These are phyloP conservation scores for Trichoderma arundinaceum DNA, from an alignment of 2,329 filamentous ascomycete species.

Conservation along the genomic window DNA sequence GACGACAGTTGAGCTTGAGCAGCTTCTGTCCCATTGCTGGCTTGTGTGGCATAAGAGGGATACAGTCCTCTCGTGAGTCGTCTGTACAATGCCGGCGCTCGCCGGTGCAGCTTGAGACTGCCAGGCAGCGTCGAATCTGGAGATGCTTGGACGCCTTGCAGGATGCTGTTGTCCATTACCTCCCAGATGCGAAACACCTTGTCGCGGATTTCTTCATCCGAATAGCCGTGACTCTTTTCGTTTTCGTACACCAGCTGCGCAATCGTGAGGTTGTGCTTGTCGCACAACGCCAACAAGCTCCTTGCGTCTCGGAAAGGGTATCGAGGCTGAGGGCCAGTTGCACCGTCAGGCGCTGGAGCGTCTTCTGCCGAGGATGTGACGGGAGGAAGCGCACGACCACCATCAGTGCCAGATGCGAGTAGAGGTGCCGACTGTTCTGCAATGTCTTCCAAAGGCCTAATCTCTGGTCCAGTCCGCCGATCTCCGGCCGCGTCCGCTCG, in stretches of 20 bases:
- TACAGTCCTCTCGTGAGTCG: constrained; percentile 28
- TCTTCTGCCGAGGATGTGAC: constrained; percentile 5
- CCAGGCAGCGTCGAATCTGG: constrained; percentile 23
- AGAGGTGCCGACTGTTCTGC: background rate
- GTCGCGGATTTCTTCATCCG: constrained; percentile 21
- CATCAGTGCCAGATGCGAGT: constrained; percentile 10
- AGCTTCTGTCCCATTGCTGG: background rate
- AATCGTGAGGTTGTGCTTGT: constrained; percentile 26
- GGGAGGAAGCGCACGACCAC: background rate
- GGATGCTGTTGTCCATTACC: constrained; percentile 26
- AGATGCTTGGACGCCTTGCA: constrained; percentile 23
- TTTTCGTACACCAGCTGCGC: constrained; percentile 27
- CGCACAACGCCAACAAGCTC: constrained; percentile 15
- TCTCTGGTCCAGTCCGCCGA: constrained; percentile 15
- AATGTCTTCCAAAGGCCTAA: constrained; percentile 1
- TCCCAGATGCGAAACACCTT: constrained; percentile 28
- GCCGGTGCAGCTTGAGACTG: constrained; percentile 15
- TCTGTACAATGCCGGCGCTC: constrained; percentile 24
- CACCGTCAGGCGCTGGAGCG: background rate
- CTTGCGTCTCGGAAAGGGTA: constrained; percentile 26
- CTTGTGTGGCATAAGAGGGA: constrained; percentile 13
- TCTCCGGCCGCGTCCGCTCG: constrained; percentile 22
- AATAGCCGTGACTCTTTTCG: constrained; percentile 24
- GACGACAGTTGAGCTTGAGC: background rate
- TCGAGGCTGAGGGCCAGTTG: constrained; percentile 16